Base-by-base conservation (phyloP, 441 rosid genomes). In the Euphorbia corollata region DNA sequence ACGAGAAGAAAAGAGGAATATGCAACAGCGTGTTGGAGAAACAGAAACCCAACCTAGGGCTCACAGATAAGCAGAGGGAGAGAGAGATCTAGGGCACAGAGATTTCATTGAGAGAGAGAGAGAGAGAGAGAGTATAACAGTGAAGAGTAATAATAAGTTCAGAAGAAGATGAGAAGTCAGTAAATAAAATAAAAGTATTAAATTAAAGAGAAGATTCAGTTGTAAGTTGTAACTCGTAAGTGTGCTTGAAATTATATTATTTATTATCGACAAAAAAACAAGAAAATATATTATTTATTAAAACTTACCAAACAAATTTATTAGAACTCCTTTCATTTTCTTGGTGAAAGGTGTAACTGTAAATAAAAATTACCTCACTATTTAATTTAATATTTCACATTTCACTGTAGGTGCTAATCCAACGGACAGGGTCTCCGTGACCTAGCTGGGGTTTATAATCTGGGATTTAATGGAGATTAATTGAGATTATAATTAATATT, bases 21-120 rank as follows among this genome's bases (percentile, higher is more conserved):
- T 48, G 16, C 27, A 43, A 0, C 1, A 54, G 47, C 18, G 38
- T 11, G 11, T 61, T 36, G 13, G 23, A 61, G 70, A 41, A 81
- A 65, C 32, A 58, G 71, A 63, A 69, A 69, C 41, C 36, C 60
- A 32, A 69, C 41, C 41, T 27, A 27, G 32, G 41, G 41, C 8
- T 36, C 41, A 36, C 41, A 36, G 41, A 36, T 1, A 27, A 27
- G 32, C 32, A 4, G 32, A 27, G 32, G 32, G 32, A 27, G 32
- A 36, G 5, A 36, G 41, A 8, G 41, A 36, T 76, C 86, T 83
- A 73, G 73, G 67, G 80, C 73, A 73, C 61, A 63, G 68, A 72
- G 73, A 67, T 6, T 70, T 55, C 36, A 71, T 15, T 67, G 24
- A 41, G 68, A 53, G 59, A 36, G 53, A 36, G 41, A 27, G 32